These are phyloP conservation scores for Saccharomycopsis amapae DNA, from an alignment of 805 yeast species.

Conservation along the genomic window DNA sequence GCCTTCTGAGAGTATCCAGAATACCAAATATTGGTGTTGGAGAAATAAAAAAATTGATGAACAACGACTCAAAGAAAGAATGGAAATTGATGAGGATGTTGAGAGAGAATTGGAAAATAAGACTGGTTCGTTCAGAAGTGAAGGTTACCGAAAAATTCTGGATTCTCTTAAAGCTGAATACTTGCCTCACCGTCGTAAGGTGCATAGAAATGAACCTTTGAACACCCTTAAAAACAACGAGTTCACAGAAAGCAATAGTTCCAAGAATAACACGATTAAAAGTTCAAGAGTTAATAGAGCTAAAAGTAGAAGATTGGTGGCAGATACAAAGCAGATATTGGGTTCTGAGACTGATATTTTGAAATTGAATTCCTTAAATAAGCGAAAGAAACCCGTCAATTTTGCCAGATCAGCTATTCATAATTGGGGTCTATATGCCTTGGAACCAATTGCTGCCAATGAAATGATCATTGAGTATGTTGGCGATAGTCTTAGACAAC, in stretches of 20 bases:
- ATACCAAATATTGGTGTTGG: slow-evolving; percentile 63
- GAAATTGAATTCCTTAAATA: slow-evolving; percentile 78
- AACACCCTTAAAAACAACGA: slow-evolving; percentile 42
- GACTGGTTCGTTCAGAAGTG: slow-evolving; percentile 61
- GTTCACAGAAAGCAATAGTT: slow-evolving; percentile 15
- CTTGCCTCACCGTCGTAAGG: slow-evolving; percentile 71
- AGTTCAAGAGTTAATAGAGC: slow-evolving; percentile 85
- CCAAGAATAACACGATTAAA: slow-evolving; percentile 32
- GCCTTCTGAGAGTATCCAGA: slow-evolving; percentile 25
- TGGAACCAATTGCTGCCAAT: slow-evolving; percentile 90
- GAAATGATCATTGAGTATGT: slow-evolving; percentile 98
- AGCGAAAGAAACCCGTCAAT: slow-evolving; percentile 89
- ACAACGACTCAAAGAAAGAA: slow-evolving; percentile 24
- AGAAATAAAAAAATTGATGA: slow-evolving; percentile 27
- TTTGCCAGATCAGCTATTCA: slow-evolving; percentile 96
- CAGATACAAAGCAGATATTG: slow-evolving; percentile 71
- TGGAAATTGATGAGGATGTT: slow-evolving; percentile 28
- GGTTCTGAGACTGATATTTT: slow-evolving; percentile 78
- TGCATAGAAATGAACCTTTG: slow-evolving; percentile 52
- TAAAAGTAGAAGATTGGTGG: slow-evolving; percentile 79
- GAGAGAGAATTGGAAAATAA: slow-evolving; percentile 31
- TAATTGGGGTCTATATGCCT: slow-evolving; percentile 95
- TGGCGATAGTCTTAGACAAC: slow-evolving; percentile 90
- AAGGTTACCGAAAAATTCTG: slow-evolving; percentile 66
- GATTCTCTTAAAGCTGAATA: slow-evolving; percentile 70